Conservation (phyloP, 2,329 filamentous ascomycete species). For the Blumeriella jaapii region DNA sequence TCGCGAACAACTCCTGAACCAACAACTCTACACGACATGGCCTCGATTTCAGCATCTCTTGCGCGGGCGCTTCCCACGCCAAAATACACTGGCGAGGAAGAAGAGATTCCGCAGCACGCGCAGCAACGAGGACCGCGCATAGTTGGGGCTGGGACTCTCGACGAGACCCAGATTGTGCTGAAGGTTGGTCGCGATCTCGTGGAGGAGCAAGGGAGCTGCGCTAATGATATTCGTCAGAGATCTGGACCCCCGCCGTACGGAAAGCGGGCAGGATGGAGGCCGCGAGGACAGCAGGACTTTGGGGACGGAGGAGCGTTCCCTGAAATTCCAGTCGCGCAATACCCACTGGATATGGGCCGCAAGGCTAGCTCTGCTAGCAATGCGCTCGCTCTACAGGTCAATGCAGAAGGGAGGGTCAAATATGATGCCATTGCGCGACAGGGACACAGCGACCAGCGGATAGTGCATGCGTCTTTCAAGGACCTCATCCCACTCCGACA, state of each 20-base stretch:
- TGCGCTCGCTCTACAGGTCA: slow-evolving; percentile 84
- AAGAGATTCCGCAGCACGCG: slow-evolving; percentile 60
- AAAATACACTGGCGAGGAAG: slow-evolving; percentile 81
- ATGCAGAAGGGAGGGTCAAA: slow-evolving; percentile 84
- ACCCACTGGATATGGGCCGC: slow-evolving; percentile 88
- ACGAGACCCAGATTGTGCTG: slow-evolving; percentile 76
- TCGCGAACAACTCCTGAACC: slow-evolving; percentile 6
- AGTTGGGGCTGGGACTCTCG: slow-evolving; percentile 65
- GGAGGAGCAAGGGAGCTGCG: slow-evolving; percentile 1
- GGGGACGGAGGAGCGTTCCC: slow-evolving; percentile 94
- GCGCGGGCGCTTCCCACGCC: slow-evolving; percentile 76
- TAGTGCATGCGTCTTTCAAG: slow-evolving; percentile 93
- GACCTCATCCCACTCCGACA: slow-evolving; percentile 91
- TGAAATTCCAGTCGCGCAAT: slow-evolving; percentile 86
- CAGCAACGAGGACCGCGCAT: slow-evolving; percentile 74
- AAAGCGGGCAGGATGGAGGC: slow-evolving; percentile 80
- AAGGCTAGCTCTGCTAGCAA: slow-evolving; percentile 64
- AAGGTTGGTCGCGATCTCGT: slow-evolving; percentile 38
- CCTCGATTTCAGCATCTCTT: slow-evolving; percentile 59
- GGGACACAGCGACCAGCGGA: slow-evolving; percentile 71
- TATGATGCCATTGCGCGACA: slow-evolving; percentile 91
- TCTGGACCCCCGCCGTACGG: slow-evolving; percentile 81
- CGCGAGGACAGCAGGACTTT: slow-evolving; percentile 79
- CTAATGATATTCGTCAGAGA: slow-evolving; percentile 38
- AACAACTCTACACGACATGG: slow-evolving; percentile 39